Percentiles rank a stretch among this genome's conserved stretches.
These are phyloP conservation scores for Colletotrichum tamarilloi DNA, from an alignment of 2,329 filamentous ascomycete genomes.

Conservation along the genomic window DNA sequence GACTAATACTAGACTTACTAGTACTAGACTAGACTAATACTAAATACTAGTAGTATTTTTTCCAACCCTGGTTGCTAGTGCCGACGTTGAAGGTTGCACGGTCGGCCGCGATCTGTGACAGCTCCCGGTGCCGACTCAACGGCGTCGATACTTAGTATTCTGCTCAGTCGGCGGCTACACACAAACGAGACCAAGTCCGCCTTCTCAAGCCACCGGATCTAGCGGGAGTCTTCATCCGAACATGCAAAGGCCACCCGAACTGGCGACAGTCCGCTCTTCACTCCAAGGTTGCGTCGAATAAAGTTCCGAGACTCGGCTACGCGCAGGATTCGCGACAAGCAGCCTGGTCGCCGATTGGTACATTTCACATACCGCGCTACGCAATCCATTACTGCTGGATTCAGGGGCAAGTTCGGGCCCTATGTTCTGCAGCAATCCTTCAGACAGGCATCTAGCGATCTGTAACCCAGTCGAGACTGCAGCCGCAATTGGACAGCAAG, in stretches of 20 bases:
- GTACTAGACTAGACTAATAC: no score
- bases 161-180: no score
- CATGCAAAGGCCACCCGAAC: not conserved
- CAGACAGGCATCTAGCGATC: not conserved
- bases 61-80: no score
- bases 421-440: not conserved
- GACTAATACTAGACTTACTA: no score
- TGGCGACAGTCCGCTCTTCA: not conserved
- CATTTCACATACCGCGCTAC: not conserved
- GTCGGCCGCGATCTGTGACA: not conserved
- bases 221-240: not conserved
- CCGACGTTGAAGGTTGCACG: not conserved
- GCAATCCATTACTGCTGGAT: not conserved
- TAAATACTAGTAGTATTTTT: no score
- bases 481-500: not conserved
- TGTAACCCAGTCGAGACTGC: slow-evolving; percentile 5
- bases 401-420: slow-evolving; percentile 7
- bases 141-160: no score
- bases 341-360: not conserved
- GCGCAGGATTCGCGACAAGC: not conserved
- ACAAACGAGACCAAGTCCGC: no score
- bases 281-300: not conserved
- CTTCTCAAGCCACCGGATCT: no score
- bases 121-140: not conserved
- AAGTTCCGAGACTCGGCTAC: not conserved